phyloP scores from a whole-genome alignment of 2,329 filamentous ascomycete genomes.

The Corynespora cassiicola region DNA sequence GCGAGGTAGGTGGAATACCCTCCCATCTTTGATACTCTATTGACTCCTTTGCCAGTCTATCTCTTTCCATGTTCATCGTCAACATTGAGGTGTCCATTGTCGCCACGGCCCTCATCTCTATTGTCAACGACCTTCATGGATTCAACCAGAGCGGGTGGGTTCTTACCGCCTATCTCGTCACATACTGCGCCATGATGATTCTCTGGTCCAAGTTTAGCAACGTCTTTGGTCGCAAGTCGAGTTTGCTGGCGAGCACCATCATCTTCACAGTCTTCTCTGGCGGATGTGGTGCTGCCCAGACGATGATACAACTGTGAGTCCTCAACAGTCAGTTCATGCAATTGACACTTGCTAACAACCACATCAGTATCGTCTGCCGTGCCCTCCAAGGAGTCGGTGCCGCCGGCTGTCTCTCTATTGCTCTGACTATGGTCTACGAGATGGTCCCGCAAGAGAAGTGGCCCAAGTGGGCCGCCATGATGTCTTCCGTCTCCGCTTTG shows the following conservation, averaged over 20 bases:
- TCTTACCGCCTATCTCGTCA: conserved; percentile 41
- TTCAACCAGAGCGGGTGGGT: conserved; percentile 42
- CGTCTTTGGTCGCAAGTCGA: conserved; percentile 23
- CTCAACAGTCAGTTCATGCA: no score
- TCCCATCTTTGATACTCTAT: no score
- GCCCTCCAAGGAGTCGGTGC: conserved; percentile 3
- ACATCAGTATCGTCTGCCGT: conserved; percentile 1
- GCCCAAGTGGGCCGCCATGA: background rate
- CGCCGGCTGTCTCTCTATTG: conserved; percentile 1
- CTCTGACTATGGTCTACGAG: background rate
- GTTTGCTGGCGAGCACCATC: conserved; percentile 1
- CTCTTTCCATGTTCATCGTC: no score
- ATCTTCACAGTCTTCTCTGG: conserved; percentile 9
- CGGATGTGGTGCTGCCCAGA: conserved; percentile 36
- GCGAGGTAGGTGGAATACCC: no score
- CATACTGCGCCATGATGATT: conserved; percentile 42
- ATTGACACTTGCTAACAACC: no score
- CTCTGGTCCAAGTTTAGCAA: conserved; percentile 42
- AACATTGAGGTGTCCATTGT: conserved; percentile 46
- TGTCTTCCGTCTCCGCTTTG: background rate
- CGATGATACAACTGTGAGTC: conserved; percentile 31
- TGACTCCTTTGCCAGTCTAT: no score
- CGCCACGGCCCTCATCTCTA: conserved; percentile 40
- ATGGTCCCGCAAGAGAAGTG: conserved; percentile 3
- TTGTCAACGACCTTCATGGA: conserved; percentile 35